Percentiles rank a stretch among this genome's conserved stretches.
Evolutionary conservation across 257 asterid genomes (phyloP).

Genomic region (Solanum phureja): DNA sequence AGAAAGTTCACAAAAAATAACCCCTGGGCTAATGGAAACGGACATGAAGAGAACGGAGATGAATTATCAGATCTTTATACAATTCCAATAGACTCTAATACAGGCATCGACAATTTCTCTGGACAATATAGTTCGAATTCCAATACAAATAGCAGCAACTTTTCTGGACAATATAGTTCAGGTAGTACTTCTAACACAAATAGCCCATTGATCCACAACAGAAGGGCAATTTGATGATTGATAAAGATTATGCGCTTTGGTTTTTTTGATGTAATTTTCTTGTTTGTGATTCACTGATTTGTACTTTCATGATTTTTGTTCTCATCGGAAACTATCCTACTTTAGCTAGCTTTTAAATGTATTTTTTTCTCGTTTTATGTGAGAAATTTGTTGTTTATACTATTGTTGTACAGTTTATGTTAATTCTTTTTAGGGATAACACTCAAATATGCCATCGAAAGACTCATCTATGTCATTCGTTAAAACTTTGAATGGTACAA

Average conservation of each 20-base stretch:
- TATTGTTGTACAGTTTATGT: neutral
- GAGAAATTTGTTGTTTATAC: neutral
- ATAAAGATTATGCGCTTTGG: neutral
- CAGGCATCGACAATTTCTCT: constrained; percentile 6
- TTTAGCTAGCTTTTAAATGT: neutral
- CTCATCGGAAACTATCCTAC: neutral
- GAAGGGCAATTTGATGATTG: neutral
- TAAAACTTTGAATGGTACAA: no score
- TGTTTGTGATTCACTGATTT: neutral
- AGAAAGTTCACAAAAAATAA: constrained; percentile 36
- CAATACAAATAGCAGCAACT: constrained; percentile 7
- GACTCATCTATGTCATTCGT: no score
- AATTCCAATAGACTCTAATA: constrained; percentile 12
- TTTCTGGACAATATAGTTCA: constrained; percentile 27
- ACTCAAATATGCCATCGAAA: no score
- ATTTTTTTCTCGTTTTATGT: neutral
- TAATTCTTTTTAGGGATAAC: no score
- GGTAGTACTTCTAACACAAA: constrained; percentile 15
- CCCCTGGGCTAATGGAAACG: constrained; percentile 33
- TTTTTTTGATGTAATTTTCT: neutral
- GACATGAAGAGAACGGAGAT: constrained; percentile 7
- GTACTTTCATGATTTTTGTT: neutral
- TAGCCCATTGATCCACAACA: constrained; percentile 7
- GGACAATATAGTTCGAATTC: constrained; percentile 11
- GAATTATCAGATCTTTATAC: constrained; percentile 39